A percentile compares a stretch with the other conserved stretches of the same genome.
Evolutionary conservation across 345 rosid species (phyloP).

Genomic region (Citrus sinensis): DVS_A1.0 CM039166.1:23150001-23150500

Average conservation of each 20-base stretch:
- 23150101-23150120: conserved; percentile 75
- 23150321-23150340: too few species aligned
- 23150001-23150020: background rate
- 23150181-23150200: conserved; percentile 89
- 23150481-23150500: background rate
- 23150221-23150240: conserved; percentile 63
- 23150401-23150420: background rate
- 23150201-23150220: conserved; percentile 77
- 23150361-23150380: background rate
- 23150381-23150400: background rate
- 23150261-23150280: conserved; percentile 85
- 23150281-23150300: background rate
- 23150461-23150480: background rate
- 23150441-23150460: background rate
- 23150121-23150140: conserved; percentile 64
- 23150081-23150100: conserved; percentile 84
- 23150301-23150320: background rate
- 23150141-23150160: conserved; percentile 62
- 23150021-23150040: conserved; percentile 53
- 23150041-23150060: conserved; percentile 44
- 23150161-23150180: conserved; percentile 75
- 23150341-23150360: too few species aligned
- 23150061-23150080: conserved; percentile 72
- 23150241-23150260: conserved; percentile 76
- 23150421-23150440: background rate